Evolutionary conservation across 495 filamentous ascomycete species (phyloP), one percentile per base, ranked within the genome.

Genomic region (Aspergillus panamensis): DNA sequence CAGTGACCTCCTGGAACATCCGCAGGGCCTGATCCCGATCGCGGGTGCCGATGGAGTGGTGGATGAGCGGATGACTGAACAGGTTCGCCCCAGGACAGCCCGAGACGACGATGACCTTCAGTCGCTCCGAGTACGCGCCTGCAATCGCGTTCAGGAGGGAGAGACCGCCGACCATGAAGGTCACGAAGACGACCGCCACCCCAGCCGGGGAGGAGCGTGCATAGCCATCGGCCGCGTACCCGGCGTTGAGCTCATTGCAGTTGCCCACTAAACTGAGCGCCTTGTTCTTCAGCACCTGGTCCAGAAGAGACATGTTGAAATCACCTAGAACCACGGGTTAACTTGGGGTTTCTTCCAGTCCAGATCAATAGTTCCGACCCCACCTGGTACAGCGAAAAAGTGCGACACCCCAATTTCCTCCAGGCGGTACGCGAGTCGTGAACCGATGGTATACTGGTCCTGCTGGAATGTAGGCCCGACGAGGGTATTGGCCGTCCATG

Each of bases 171-270:
- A 89, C 86, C 40, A 86, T 86, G 54, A 87, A 90, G 0, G 87
- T 89, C 42, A 87, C 90, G 33, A 89, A 64, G 37, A 90, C 68
- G 8, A 87, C 88, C 13, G 76, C 74, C 33, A 89, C 81, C 25
- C 85, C 84, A 53, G 82, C 83, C 4, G 55, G 31, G 7, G 55
- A 58, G 33, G 85, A 72, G 44, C 87, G 74, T 31, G 87, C 85
- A 65, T 90, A 89, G n/a, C 87, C 87, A 69, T 90, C 87, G n/a
- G 86, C 84, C 14, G 87, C 87, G 61, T 90, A 90, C 21, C 84
- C 85, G 16, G 86, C 85, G 66, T 90, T 89, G 45, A 90, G 77
- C 62, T 90, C 87, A 62, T 89, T 89, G 55, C 80, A 81, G 68
- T 83, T 88, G 53, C 87, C 87, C 17, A 88, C 82, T 85, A 87